These are phyloP conservation scores for Podospora australis DNA, from an alignment of 495 filamentous ascomycete genomes.

Conservation along the genomic window DNA sequence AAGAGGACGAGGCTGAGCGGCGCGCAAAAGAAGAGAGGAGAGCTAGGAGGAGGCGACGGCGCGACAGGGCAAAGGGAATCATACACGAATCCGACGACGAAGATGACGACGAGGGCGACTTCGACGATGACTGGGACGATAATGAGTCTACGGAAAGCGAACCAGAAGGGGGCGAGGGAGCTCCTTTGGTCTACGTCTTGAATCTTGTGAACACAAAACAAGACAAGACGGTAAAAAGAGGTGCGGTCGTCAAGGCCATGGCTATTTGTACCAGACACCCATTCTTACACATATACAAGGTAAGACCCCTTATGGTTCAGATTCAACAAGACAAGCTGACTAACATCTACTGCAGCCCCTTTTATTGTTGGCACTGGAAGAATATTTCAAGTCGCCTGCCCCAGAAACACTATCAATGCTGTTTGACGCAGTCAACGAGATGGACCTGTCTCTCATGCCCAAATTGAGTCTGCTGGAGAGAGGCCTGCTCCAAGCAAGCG, in stretches of 20 bases:
- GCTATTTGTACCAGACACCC: constrained; percentile 98
- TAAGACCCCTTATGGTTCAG: constrained; percentile 22
- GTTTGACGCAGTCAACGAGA: constrained; percentile 87
- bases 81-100: constrained; percentile 45
- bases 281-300: constrained; percentile 99
- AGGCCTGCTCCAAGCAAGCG: constrained; percentile 79
- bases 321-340: background rate
- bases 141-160: constrained; percentile 51
- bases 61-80: constrained; percentile 48
- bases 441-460: constrained; percentile 95
- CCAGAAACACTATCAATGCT: constrained; percentile 84
- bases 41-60: constrained; percentile 35
- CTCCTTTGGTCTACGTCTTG: constrained; percentile 94
- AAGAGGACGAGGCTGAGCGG: constrained; percentile 62
- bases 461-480: constrained; percentile 76
- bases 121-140: constrained; percentile 49
- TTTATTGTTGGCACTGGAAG: constrained; percentile 87
- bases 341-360: constrained; percentile 58
- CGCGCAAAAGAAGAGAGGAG: constrained; percentile 46
- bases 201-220: constrained; percentile 98
- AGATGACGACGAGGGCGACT: constrained; percentile 36
- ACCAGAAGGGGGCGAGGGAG: constrained; percentile 62
- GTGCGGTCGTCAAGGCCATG: constrained; percentile 96
- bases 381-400: constrained; percentile 91
- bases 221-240: constrained; percentile 84